Base-by-base conservation (phyloP, 139 green algal genomes). In the Micromonas commoda region DNA sequence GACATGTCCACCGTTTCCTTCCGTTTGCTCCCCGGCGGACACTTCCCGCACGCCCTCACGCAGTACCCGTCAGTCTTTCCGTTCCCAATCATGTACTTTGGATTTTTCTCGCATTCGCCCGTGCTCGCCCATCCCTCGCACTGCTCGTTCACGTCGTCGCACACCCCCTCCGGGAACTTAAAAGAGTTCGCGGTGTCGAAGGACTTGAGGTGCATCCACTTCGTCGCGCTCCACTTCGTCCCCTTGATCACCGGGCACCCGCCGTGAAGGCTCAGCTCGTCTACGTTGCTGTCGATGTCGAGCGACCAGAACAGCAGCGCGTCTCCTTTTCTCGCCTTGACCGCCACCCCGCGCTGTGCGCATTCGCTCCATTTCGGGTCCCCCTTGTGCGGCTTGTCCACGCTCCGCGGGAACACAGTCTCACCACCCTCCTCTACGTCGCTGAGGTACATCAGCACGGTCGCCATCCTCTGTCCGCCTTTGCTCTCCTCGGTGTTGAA, bases 211-310 rank as follows among this genome's bases (percentile, higher is more conserved):
- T 81, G 76, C 19, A 88, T 84, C 85, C 85, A 89, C 79, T 87
- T 88, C 6, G 86, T 93, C 74, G 81, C 85, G 16, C 81, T 84
- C 85, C 82, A 91, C 77, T 91, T 91, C 52, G 75, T 45, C 9
- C 85, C 87, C 31, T 39, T 70, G 38, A 86, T 73, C 0, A 90
- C 89, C 28, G 91, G 89, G 73, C 91, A 95, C 54, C 83, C 87
- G 60, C 84, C 91, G 72, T 95, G 91, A 3, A 88, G 65, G 61
- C 67, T 85, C n/a, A 51, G 77, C 2, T 26, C 33, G 76, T 96
- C 91, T 13, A 71, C 33, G 20, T 85, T 83, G n/a, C 83, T 84
- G 61, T 93, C 76, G 0, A 84, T 84, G 65, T 87, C 85, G 23
- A 93, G 53, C 71, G 74, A 85, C 64, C 84, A 94, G 76, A 89